Conservation (phyloP, 2,329 filamentous ascomycete species). For the Thelonectria discophora region DNA sequence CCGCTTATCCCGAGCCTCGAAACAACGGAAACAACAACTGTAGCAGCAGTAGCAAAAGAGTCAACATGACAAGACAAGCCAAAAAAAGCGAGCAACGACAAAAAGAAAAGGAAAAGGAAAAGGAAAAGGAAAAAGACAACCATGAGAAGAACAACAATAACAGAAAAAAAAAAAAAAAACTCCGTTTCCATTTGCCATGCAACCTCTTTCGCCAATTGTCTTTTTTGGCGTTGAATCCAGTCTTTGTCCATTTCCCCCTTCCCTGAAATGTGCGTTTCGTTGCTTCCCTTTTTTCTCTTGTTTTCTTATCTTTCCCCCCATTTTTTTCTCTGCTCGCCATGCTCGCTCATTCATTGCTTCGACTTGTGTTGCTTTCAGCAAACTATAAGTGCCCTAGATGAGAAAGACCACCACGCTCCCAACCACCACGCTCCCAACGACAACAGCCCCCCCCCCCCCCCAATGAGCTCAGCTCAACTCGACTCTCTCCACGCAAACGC, state of each 20-base stretch:
- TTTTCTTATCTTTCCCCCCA: neutral
- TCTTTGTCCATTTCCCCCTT: conserved; percentile 29
- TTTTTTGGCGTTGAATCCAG: conserved; percentile 32
- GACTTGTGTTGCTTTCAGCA: conserved; percentile 5
- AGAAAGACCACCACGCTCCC: no score
- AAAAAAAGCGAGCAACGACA: conserved; percentile 1
- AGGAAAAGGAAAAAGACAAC: no score
- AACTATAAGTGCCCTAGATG: no score
- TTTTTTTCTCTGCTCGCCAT: neutral
- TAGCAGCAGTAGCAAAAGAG: conserved; percentile 23
- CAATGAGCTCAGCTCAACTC: conserved; percentile 31
- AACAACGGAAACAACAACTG: no score
- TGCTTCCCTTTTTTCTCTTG: conserved; percentile 7
- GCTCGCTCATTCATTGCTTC: conserved; percentile 10
- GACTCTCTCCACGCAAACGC: conserved; percentile 40
- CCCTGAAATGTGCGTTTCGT: neutral
- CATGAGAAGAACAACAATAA: no score
- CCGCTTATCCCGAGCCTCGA: conserved; percentile 7
- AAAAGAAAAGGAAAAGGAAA: no score
- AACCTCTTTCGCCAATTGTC: conserved; percentile 14
- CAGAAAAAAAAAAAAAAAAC: conserved; percentile 32
- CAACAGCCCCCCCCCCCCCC: no score
- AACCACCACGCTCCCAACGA: no score
- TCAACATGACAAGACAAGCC: conserved; percentile 16
- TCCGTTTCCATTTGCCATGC: conserved; percentile 28